phyloP scores from a whole-genome alignment of 192 early-diverging fungal genomes.

The Bifiguratus adelaidae region DNA sequence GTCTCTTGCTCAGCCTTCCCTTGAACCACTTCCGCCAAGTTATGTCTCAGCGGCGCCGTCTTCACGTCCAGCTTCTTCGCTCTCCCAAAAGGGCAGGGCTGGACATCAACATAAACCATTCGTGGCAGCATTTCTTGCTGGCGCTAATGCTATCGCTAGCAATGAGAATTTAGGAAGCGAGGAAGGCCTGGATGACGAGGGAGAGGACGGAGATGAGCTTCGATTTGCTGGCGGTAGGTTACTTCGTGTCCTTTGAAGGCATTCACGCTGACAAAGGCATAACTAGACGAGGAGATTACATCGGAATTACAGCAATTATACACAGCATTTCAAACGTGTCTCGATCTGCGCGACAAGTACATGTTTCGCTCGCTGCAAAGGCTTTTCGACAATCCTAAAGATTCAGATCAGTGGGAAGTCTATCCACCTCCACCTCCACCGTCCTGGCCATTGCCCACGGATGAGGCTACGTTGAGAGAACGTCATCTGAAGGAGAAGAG shows the following conservation, averaged over 20 bases:
- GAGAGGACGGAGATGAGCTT: neutral
- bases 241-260: neutral
- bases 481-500: constrained; percentile 11
- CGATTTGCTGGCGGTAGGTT: neutral
- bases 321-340: constrained; percentile 53
- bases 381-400: constrained; percentile 75
- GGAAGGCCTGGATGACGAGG: neutral
- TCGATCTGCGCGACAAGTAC: constrained; percentile 76
- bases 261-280: neutral
- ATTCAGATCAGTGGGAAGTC: constrained; percentile 65
- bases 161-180: constrained; percentile 2
- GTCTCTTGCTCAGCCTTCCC: neutral
- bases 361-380: constrained; percentile 64
- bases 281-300: constrained; percentile 38
- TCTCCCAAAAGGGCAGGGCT: neutral
- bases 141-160: constrained; percentile 2
- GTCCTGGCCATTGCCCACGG: constrained; percentile 38
- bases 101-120: neutral
- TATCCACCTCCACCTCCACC: constrained; percentile 79
- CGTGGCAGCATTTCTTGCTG: neutral
- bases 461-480: constrained; percentile 3
- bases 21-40: neutral
- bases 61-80: neutral
- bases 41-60: neutral
- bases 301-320: constrained; percentile 55